Evolutionary conservation across 768 basidiomycete genomes (phyloP).

Genomic region (Chalciporus sphaerocephalus): DNA sequence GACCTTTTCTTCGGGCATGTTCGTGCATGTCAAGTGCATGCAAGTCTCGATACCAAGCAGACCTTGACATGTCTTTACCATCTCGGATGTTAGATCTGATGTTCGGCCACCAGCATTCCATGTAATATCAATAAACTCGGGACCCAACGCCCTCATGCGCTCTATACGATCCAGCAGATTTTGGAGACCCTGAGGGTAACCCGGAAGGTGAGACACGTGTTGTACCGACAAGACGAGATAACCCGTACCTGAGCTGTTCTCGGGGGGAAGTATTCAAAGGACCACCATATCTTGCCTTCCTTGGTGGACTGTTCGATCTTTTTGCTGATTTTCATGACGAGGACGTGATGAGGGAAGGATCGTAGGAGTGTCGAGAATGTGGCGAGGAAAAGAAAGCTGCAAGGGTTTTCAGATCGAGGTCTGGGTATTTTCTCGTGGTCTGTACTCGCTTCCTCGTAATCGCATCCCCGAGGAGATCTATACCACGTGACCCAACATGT

Average conservation of each 20-base stretch:
- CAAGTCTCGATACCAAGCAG: constrained; percentile 94
- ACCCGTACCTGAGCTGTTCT: constrained; percentile 80
- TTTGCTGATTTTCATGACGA: constrained; percentile 86
- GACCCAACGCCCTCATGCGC: constrained; percentile 91
- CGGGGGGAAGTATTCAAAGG: constrained; percentile 97
- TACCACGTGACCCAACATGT: constrained; percentile 18
- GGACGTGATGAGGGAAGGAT: constrained; percentile 19
- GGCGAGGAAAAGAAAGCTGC: constrained; percentile 8
- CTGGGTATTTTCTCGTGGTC: constrained; percentile 26
- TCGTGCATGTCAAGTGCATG: constrained; percentile 98
- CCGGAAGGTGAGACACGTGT: background rate
- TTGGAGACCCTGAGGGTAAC: constrained; percentile 48
- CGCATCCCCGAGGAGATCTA: constrained; percentile 2
- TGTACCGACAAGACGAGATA: background rate
- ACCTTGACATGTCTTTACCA: constrained; percentile 92
- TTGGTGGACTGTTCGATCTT: constrained; percentile 84
- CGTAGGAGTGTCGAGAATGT: constrained; percentile 16
- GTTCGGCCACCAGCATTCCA: constrained; percentile 98
- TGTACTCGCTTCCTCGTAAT: constrained; percentile 6
- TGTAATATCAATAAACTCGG: constrained; percentile 98
- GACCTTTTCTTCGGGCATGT: constrained; percentile 96
- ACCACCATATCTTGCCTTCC: constrained; percentile 93
- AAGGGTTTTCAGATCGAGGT: background rate
- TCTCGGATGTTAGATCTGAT: constrained; percentile 87
- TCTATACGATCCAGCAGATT: constrained; percentile 98